Evolutionary conservation across 2,329 filamentous ascomycete genomes (phyloP).

Genomic region (Fonsecaea monophora): DNA sequence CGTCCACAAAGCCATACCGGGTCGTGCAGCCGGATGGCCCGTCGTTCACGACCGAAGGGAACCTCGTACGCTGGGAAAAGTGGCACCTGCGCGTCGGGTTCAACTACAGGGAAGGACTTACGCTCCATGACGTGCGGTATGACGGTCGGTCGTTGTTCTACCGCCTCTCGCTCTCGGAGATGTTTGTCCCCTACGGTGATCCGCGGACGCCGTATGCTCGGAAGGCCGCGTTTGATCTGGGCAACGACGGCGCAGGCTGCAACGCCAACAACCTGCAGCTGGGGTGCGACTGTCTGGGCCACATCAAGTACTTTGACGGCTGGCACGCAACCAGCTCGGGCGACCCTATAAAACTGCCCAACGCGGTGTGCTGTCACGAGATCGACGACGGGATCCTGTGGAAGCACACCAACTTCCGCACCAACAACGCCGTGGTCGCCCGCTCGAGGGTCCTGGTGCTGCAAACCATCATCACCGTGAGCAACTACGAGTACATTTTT

Average conservation of each 20-base stretch:
- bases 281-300: constrained; percentile 55
- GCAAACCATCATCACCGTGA: constrained; percentile 52
- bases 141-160: constrained; percentile 52
- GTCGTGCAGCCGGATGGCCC: constrained; percentile 48
- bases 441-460: constrained; percentile 47
- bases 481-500: constrained; percentile 56
- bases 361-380: constrained; percentile 53
- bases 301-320: constrained; percentile 54
- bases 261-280: constrained; percentile 53
- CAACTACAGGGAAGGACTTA: constrained; percentile 55
- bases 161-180: constrained; percentile 51
- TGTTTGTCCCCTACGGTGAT: constrained; percentile 56
- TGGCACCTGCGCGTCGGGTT: constrained; percentile 54
- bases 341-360: constrained; percentile 48
- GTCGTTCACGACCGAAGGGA: constrained; percentile 45
- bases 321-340: constrained; percentile 48
- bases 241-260: constrained; percentile 52
- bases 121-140: constrained; percentile 51
- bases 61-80: constrained; percentile 51
- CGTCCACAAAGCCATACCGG: constrained; percentile 48
- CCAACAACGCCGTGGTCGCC: constrained; percentile 45
- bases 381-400: constrained; percentile 50
- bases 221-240: constrained; percentile 55
- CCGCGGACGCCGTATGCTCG: constrained; percentile 50
- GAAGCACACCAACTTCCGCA: constrained; percentile 52